phyloP scores from a whole-genome alignment of 2,329 filamentous ascomycete genomes.

The Aspergillus sp. region DNA sequence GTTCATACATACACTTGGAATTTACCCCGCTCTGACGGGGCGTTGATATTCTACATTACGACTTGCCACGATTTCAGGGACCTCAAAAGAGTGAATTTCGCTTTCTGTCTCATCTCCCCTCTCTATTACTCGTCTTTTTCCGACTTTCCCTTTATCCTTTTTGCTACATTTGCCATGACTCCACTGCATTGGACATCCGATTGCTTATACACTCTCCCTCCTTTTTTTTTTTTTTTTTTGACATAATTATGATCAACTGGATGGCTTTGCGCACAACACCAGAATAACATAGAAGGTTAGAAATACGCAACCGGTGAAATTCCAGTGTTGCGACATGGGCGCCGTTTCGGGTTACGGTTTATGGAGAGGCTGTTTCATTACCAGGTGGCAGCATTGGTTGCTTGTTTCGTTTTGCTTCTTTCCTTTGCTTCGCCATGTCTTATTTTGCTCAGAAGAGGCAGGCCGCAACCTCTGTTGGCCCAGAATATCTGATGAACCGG shows the following conservation, averaged over 20 bases:
- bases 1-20: conserved; percentile 2
- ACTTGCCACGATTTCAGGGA: conserved; percentile 16
- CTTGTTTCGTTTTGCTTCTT: background rate
- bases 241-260: conserved; percentile 9
- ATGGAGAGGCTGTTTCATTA: background rate
- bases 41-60: conserved; percentile 11
- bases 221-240: conserved; percentile 1
- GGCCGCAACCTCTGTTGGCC: background rate
- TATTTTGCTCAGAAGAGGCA: background rate
- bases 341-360: background rate
- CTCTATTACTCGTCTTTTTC: background rate
- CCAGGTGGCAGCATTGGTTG: background rate
- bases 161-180: background rate
- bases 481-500: background rate
- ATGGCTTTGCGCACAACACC: conserved; percentile 14
- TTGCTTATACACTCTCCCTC: background rate
- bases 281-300: background rate
- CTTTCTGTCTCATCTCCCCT: background rate
- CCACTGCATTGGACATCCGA: background rate
- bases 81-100: conserved; percentile 7
- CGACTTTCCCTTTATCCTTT: conserved; percentile 1
- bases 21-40: background rate
- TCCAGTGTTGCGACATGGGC: background rate
- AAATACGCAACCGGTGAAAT: background rate
- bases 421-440: background rate